A percentile compares a stretch with the other conserved stretches of the same genome.
Evolutionary conservation across 495 filamentous ascomycete species (phyloP).

Genomic region (Neurospora sp.): DNA sequence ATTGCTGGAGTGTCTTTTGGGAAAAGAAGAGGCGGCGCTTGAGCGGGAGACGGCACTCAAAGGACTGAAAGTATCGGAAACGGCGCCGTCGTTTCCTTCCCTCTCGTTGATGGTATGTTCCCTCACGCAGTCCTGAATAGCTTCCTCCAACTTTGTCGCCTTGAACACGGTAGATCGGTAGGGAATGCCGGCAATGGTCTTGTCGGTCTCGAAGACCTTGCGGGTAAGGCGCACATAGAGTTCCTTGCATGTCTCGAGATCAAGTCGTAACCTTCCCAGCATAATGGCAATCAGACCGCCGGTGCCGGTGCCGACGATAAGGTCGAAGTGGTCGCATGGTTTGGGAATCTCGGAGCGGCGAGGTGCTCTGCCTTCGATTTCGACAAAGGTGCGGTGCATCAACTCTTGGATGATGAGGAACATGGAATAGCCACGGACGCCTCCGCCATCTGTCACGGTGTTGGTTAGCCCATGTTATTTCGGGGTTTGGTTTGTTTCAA

Average conservation of each 20-base stretch:
- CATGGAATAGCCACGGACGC: conserved; percentile 95
- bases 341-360: conserved; percentile 84
- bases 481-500: neutral
- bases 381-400: conserved; percentile 88
- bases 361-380: conserved; percentile 72
- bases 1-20: conserved; percentile 45
- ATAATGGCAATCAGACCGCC: conserved; percentile 94
- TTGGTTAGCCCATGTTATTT: conserved; percentile 5
- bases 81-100: conserved; percentile 61
- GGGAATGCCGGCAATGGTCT: conserved; percentile 89
- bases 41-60: conserved; percentile 27
- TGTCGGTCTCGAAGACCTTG: conserved; percentile 94
- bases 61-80: conserved; percentile 11
- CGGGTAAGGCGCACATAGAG: conserved; percentile 91
- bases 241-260: conserved; percentile 91
- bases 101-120: conserved; percentile 73
- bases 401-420: conserved; percentile 90
- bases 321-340: conserved; percentile 95
- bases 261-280: conserved; percentile 83
- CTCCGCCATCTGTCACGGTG: conserved; percentile 67
- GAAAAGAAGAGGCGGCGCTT: conserved; percentile 23
- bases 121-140: conserved; percentile 78
- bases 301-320: conserved; percentile 90
- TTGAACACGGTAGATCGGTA: conserved; percentile 93
- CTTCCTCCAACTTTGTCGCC: conserved; percentile 88